Percentiles rank a stretch among this genome's conserved stretches.
Conservation (phyloP, 352 stramenopile species). For the Pythium aristosporum region DNA sequence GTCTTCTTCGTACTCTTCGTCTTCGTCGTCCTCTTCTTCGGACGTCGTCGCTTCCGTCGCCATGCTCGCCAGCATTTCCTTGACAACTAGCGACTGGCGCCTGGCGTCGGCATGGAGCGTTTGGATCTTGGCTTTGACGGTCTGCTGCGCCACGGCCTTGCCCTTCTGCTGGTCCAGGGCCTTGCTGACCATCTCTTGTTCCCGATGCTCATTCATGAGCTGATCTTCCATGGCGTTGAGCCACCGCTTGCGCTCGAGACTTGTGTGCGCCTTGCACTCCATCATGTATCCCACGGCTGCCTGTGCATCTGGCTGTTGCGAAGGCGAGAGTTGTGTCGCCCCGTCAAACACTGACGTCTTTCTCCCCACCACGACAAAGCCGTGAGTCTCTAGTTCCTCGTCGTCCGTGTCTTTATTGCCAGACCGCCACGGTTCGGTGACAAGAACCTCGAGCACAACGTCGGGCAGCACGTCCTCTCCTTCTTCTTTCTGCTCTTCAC, state of each 20-base stretch:
- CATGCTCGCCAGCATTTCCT: conserved; percentile 45
- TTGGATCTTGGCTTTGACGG: conserved; percentile 54
- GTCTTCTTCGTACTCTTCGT: not conserved
- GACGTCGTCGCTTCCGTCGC: conserved; percentile 15
- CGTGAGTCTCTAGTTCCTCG: conserved; percentile 27
- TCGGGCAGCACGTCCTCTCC: conserved; percentile 30
- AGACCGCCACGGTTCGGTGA: conserved; percentile 22
- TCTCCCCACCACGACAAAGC: conserved; percentile 25
- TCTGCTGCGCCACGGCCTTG: conserved; percentile 36
- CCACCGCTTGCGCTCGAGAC: conserved; percentile 69
- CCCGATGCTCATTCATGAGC: conserved; percentile 30
- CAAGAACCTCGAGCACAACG: conserved; percentile 55
- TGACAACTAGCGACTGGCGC: conserved; percentile 44
- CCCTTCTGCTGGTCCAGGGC: conserved; percentile 41
- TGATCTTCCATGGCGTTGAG: conserved; percentile 65
- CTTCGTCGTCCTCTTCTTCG: conserved; percentile 22
- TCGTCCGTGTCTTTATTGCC: conserved; percentile 8
- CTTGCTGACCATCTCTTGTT: conserved; percentile 35
- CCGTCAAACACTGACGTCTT: conserved; percentile 12
- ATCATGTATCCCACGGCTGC: conserved; percentile 26
- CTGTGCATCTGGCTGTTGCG: not conserved
- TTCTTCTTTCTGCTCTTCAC: conserved; percentile 10
- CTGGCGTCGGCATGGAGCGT: conserved; percentile 46
- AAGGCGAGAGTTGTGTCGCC: not conserved
- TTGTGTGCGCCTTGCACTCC: conserved; percentile 58